phyloP scores from a whole-genome alignment of 768 basidiomycete genomes.

The Trametes punicea region DNA sequence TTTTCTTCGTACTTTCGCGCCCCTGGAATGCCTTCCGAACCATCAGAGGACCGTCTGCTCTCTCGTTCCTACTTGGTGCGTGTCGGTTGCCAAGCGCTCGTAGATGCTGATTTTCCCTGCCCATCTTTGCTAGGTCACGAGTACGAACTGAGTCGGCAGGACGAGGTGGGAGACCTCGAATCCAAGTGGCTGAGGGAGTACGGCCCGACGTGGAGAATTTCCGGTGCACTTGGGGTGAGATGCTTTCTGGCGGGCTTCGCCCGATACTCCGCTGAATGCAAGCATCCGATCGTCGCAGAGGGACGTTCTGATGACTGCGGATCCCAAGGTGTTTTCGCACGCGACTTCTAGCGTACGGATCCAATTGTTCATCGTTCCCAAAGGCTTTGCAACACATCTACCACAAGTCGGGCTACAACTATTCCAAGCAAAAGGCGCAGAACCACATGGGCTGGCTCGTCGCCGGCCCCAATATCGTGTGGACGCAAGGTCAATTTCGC shows the following conservation, averaged over 20 bases:
- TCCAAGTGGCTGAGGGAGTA: slow-evolving; percentile 19
- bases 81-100: background rate
- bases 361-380: background rate
- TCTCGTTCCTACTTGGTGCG: background rate
- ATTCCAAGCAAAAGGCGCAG: slow-evolving; percentile 13
- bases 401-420: slow-evolving; percentile 27
- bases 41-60: background rate
- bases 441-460: background rate
- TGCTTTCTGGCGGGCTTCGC: too few relatives aligned
- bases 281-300: too few relatives aligned
- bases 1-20: too few relatives aligned
- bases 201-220: slow-evolving; percentile 16
- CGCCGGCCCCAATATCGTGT: slow-evolving; percentile 1
- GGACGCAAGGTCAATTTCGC: background rate
- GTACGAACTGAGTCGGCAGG: background rate
- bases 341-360: background rate
- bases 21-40: too few relatives aligned
- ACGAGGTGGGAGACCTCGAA: slow-evolving; percentile 21
- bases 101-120: background rate
- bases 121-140: slow-evolving; percentile 1
- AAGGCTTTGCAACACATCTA: slow-evolving; percentile 28
- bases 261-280: too few relatives aligned
- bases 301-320: slow-evolving; percentile 12
- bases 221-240: slow-evolving; percentile 22
- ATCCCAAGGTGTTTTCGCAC: slow-evolving; percentile 3